Conservation (phyloP, 1,284 basidiomycete species). For the Microbotryomycetes sp. region DNA sequence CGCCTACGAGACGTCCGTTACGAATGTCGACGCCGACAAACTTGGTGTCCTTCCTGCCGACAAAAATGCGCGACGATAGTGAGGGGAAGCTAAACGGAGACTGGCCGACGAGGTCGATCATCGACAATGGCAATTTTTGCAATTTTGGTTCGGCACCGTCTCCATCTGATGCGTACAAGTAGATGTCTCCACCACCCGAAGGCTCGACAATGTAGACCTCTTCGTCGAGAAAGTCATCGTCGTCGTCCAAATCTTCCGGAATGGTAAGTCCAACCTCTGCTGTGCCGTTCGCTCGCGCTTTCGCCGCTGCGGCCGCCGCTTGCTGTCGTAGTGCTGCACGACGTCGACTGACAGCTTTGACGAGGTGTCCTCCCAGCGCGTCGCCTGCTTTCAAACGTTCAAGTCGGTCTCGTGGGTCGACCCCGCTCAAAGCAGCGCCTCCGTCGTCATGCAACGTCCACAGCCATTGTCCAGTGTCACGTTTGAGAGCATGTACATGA, state of each 20-base stretch:
- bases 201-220: conserved; percentile 88
- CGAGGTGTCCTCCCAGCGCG: conserved; percentile 19
- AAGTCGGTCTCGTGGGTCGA: conserved; percentile 20
- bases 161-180: conserved; percentile 41
- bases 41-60: conserved; percentile 77
- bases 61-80: conserved; percentile 66
- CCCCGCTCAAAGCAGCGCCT: conserved; percentile 35
- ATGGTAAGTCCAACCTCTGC: not conserved
- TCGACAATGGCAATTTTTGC: conserved; percentile 73
- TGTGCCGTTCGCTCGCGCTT: conserved; percentile 19
- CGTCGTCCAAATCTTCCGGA: conserved; percentile 48
- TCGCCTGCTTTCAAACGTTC: conserved; percentile 43
- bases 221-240: conserved; percentile 50
- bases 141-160: conserved; percentile 51
- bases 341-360: conserved; percentile 18
- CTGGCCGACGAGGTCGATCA: conserved; percentile 78
- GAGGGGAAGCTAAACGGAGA: conserved; percentile 72
- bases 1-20: conserved; percentile 71
- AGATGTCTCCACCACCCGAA: conserved; percentile 73
- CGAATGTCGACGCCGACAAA: conserved; percentile 71
- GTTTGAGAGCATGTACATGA: conserved; percentile 75
- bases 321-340: not conserved
- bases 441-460: conserved; percentile 70
- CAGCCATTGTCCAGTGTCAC: conserved; percentile 63
- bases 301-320: not conserved